A percentile compares a stretch with the other conserved stretches of the same genome.
These are phyloP conservation scores for Aspergillus tanneri DNA, from an alignment of 2,329 filamentous ascomycete genomes.

Conservation along the genomic window DNA sequence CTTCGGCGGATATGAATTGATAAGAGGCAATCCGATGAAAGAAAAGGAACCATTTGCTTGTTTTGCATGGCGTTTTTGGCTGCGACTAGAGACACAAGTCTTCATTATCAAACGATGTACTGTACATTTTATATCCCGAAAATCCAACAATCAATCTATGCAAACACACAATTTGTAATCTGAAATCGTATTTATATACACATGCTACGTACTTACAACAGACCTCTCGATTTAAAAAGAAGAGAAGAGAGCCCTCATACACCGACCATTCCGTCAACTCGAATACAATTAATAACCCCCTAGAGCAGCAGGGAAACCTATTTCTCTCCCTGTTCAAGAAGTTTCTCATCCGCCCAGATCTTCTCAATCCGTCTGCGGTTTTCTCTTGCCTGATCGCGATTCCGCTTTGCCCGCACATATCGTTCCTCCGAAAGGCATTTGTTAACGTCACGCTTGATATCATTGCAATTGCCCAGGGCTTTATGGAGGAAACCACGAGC, in stretches of 20 bases:
- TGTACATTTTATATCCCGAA: conserved; percentile 20
- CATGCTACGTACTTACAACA: no score
- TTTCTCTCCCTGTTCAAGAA: conserved; percentile 18
- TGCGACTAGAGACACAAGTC: conserved; percentile 25
- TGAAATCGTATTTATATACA: no score
- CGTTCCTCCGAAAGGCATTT: conserved; percentile 80
- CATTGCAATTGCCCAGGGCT: conserved; percentile 84
- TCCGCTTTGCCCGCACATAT: conserved; percentile 71
- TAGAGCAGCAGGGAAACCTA: neutral
- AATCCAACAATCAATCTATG: conserved; percentile 3
- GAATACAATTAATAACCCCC: conserved; percentile 8
- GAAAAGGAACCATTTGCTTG: conserved; percentile 7
- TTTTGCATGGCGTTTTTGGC: conserved; percentile 34
- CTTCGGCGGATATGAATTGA: conserved; percentile 18
- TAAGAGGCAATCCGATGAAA: neutral
- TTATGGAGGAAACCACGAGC: conserved; percentile 90
- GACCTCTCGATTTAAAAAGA: neutral
- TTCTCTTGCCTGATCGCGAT: conserved; percentile 67
- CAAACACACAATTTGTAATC: no score
- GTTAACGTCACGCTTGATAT: conserved; percentile 79
- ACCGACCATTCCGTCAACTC: neutral
- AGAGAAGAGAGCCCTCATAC: neutral
- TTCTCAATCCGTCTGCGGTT: conserved; percentile 73
- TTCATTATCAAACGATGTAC: conserved; percentile 11
- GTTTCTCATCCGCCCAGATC: conserved; percentile 66